Percentiles rank a stretch among this genome's conserved stretches.
These are phyloP conservation scores for Coffea humblotiana DNA, from an alignment of 305 asterid genomes.

Conservation along the genomic window DNA sequence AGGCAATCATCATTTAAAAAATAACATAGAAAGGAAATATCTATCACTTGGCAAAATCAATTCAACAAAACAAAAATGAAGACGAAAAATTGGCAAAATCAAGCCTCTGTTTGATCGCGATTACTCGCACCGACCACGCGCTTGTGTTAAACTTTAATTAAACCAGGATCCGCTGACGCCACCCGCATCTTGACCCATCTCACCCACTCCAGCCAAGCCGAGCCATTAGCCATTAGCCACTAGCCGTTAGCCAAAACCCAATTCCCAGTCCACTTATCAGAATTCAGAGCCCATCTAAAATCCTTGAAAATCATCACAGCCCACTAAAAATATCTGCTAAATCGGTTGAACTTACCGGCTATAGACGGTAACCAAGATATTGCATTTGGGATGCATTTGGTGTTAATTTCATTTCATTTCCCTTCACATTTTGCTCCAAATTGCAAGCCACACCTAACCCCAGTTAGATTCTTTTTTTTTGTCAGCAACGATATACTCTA, in stretches of 20 bases:
- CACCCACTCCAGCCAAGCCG: constrained; percentile 20
- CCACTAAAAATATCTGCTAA: constrained; percentile 19
- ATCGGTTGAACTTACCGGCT: constrained; percentile 35
- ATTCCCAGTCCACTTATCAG: constrained; percentile 27
- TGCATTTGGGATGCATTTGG: constrained; percentile 66
- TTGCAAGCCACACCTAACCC: constrained; percentile 50
- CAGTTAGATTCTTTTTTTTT: constrained; percentile 57
- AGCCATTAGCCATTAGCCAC: constrained; percentile 35
- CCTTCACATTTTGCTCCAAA: constrained; percentile 25
- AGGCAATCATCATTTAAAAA: too few species aligned
- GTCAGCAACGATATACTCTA: too few species aligned
- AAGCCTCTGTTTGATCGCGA: constrained; percentile 2
- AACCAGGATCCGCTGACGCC: constrained; percentile 51
- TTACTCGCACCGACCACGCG: constrained; percentile 33
- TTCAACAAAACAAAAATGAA: too few species aligned
- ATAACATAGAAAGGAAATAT: too few species aligned
- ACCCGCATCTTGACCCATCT: constrained; percentile 36
- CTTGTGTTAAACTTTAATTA: constrained; percentile 17
- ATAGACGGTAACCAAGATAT: constrained; percentile 34
- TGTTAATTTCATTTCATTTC: constrained; percentile 57
- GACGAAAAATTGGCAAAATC: neutral
- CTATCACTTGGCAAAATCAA: too few species aligned
- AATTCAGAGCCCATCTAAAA: too few species aligned
- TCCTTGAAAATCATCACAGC: neutral
- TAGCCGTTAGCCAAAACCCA: neutral